Evolutionary conservation across 805 yeast genomes (phyloP).

Genomic region (Ogataea trehalophila): DNA sequence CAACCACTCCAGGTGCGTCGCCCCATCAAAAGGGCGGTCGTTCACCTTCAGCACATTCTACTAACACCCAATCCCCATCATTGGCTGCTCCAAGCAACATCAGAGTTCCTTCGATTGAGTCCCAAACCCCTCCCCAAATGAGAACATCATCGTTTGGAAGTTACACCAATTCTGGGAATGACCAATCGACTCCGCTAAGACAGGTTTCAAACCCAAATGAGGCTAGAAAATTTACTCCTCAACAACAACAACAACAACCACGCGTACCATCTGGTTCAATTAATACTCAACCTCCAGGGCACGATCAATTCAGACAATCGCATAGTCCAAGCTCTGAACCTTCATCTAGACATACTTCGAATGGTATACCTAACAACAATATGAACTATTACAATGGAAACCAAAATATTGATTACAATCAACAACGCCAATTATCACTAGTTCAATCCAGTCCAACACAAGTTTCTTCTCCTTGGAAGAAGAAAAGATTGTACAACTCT

Average conservation of each 20-base stretch:
- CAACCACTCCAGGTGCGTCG: conserved; percentile 6
- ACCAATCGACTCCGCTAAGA: conserved; percentile 5
- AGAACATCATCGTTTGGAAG: conserved; percentile 1
- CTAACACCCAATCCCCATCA: conserved; percentile 4
- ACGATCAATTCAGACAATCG: neutral
- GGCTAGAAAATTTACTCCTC: conserved; percentile 5
- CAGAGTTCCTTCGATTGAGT: neutral
- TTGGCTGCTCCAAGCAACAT: neutral
- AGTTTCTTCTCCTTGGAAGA: conserved; percentile 55
- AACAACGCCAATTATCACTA: neutral
- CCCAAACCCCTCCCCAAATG: conserved; percentile 4
- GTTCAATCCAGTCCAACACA: neutral
- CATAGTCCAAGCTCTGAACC: neutral
- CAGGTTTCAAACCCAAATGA: conserved; percentile 5
- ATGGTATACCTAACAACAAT: neutral
- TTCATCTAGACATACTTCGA: conserved; percentile 1
- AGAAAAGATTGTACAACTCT: conserved; percentile 58
- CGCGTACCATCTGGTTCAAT: conserved; percentile 3
- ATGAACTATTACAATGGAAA: neutral
- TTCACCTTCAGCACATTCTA: conserved; percentile 2
- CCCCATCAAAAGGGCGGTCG: conserved; percentile 8
- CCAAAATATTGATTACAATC: neutral
- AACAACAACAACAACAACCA: conserved; percentile 4
- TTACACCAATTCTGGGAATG: neutral
- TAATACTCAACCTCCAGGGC: conserved; percentile 1